A percentile compares a stretch with the other conserved stretches of the same genome.
Conservation (phyloP, 2,329 filamentous ascomycete species). For the Colletotrichum tabaci region DNA sequence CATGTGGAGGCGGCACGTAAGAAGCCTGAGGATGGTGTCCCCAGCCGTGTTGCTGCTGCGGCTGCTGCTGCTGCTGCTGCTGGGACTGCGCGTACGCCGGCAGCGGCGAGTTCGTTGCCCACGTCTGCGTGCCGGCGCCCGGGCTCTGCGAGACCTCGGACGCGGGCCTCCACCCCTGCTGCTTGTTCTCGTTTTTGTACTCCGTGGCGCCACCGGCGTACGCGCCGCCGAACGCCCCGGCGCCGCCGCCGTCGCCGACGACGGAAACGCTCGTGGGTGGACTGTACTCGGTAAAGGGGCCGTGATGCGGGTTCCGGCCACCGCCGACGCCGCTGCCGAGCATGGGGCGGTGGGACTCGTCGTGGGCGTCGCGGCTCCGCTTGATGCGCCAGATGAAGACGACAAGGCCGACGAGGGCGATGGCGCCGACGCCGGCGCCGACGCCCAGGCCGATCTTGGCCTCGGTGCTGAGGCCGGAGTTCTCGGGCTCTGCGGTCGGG, state of each 20-base stretch:
- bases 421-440: constrained; percentile 51
- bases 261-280: constrained; percentile 14
- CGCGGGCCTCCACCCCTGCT: constrained; percentile 15
- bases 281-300: constrained; percentile 21
- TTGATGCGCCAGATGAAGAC: constrained; percentile 37
- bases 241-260: constrained; percentile 9
- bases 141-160: constrained; percentile 13
- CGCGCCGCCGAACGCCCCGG: not conserved
- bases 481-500: constrained; percentile 4
- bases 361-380: constrained; percentile 35
- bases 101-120: constrained; percentile 28
- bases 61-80: constrained; percentile 23
- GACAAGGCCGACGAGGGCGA: constrained; percentile 40
- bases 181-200: constrained; percentile 23
- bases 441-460: constrained; percentile 59
- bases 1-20: constrained; percentile 9
- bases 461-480: constrained; percentile 51
- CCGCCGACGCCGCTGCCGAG: constrained; percentile 32
- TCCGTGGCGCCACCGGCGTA: constrained; percentile 12
- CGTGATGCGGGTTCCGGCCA: constrained; percentile 27
- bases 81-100: constrained; percentile 21
- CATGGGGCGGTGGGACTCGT: constrained; percentile 41
- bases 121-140: constrained; percentile 35
- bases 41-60: constrained; percentile 20
- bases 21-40: constrained; percentile 33